Percentiles rank a stretch among this genome's conserved stretches.
Conservation (phyloP, 2,329 filamentous ascomycete genomes). For the Arthrobotrys sphaeroides region DNA sequence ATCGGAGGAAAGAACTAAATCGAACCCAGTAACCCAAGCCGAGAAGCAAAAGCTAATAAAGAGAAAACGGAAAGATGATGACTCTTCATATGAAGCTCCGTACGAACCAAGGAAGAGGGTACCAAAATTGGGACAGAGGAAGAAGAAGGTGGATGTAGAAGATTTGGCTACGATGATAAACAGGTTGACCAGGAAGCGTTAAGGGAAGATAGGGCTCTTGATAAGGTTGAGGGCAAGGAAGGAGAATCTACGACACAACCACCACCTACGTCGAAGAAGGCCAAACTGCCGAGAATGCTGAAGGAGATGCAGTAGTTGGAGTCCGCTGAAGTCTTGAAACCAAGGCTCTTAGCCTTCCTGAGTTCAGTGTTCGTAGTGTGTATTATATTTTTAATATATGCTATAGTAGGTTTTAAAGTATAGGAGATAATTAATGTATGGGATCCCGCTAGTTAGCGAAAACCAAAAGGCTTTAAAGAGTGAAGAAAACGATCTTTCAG, state of each 20-base stretch:
- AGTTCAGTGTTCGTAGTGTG: too few relatives aligned
- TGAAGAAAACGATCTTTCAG: too few relatives aligned
- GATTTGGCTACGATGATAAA: neutral
- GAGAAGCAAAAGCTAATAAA: neutral
- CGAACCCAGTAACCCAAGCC: neutral
- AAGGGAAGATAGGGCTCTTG: neutral
- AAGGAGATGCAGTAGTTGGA: neutral
- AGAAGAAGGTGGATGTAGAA: neutral
- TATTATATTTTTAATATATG: too few relatives aligned
- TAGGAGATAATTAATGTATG: too few relatives aligned
- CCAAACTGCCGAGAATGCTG: neutral
- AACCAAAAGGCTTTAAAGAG: too few relatives aligned
- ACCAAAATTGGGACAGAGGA: neutral
- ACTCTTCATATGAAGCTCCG: neutral
- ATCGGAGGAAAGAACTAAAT: neutral
- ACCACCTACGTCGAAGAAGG: neutral
- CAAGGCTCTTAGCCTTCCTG: too few relatives aligned
- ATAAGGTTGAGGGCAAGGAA: neutral
- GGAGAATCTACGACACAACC: neutral
- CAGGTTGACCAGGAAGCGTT: neutral
- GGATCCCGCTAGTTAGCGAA: too few relatives aligned
- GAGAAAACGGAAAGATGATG: neutral
- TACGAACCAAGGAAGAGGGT: neutral
- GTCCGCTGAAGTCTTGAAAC: neutral
- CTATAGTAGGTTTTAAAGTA: too few relatives aligned